Percentiles rank a stretch among this genome's conserved stretches.
phyloP scores from a whole-genome alignment of 768 basidiomycete species.

The Fistulinella prunicolor region DNA sequence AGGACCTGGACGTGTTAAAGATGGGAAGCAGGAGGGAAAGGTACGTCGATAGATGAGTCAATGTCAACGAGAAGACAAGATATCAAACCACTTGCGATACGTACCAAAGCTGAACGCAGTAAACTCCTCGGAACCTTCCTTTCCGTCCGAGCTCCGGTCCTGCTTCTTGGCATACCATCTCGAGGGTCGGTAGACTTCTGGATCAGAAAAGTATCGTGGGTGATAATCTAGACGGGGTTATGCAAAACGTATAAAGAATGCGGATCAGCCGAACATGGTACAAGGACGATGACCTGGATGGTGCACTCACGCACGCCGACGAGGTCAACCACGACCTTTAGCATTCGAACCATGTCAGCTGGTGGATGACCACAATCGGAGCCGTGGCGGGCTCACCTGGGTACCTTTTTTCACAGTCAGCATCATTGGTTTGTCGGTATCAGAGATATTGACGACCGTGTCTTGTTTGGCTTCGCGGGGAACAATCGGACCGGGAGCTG shows the following conservation, averaged over 20 bases:
- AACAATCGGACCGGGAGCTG: slow-evolving; percentile 29
- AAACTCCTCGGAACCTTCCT: slow-evolving; percentile 3
- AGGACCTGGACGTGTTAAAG: slow-evolving; percentile 39
- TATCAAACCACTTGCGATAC: neutral
- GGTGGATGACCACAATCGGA: too few relatives aligned
- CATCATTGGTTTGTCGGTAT: slow-evolving; percentile 7
- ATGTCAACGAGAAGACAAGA: neutral
- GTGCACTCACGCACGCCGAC: slow-evolving; percentile 28
- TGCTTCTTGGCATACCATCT: slow-evolving; percentile 33
- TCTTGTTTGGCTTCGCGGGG: slow-evolving; percentile 29
- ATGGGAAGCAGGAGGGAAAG: neutral
- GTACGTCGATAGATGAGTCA: neutral
- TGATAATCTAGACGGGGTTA: slow-evolving; percentile 31
- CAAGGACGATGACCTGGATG: neutral
- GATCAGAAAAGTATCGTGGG: slow-evolving; percentile 33
- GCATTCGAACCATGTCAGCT: neutral
- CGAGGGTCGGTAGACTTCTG: slow-evolving; percentile 35
- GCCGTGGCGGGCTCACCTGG: slow-evolving; percentile 6
- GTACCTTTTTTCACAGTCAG: slow-evolving; percentile 20
- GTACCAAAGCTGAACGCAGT: slow-evolving; percentile 21
- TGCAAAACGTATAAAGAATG: neutral
- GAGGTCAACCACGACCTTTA: slow-evolving; percentile 26
- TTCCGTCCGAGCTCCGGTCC: neutral
- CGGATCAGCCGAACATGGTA: neutral
- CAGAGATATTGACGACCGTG: slow-evolving; percentile 17